Percentiles rank a stretch among this genome's conserved stretches.
Evolutionary conservation across 495 filamentous ascomycete species (phyloP).

Genomic region (Umbilicaria muhlenbergii): DNA sequence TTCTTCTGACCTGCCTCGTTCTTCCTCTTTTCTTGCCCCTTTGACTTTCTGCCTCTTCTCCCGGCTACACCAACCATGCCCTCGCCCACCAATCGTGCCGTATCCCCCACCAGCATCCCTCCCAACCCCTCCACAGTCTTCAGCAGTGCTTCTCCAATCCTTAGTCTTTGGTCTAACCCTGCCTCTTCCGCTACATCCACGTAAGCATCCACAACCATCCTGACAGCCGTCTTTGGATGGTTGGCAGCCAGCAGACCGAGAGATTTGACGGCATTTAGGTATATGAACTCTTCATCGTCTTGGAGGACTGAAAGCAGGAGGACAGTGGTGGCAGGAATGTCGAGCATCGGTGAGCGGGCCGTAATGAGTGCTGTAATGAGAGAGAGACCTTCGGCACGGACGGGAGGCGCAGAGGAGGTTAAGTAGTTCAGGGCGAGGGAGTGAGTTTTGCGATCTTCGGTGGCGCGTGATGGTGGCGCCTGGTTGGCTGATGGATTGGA

Average conservation of each 20-base stretch:
- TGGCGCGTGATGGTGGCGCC: neutral
- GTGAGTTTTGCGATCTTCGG: slow-evolving; percentile 55
- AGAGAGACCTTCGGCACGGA: slow-evolving; percentile 63
- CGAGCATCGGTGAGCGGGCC: slow-evolving; percentile 45
- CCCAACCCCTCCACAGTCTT: slow-evolving; percentile 53
- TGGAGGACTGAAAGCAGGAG: slow-evolving; percentile 51
- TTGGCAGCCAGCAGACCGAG: slow-evolving; percentile 46
- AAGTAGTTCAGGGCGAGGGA: slow-evolving; percentile 57
- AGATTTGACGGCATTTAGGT: slow-evolving; percentile 52
- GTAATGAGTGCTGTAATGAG: slow-evolving; percentile 50
- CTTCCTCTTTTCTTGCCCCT: slow-evolving; percentile 37
- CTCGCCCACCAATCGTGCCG: slow-evolving; percentile 38
- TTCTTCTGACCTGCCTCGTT: slow-evolving; percentile 27
- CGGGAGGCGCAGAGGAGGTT: slow-evolving; percentile 58
- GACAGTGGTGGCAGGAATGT: slow-evolving; percentile 51
- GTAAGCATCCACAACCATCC: slow-evolving; percentile 54
- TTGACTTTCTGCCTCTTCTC: slow-evolving; percentile 38
- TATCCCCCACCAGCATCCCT: slow-evolving; percentile 41
- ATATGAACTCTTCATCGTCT: slow-evolving; percentile 61
- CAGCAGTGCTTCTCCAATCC: slow-evolving; percentile 57
- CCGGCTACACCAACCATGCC: slow-evolving; percentile 52
- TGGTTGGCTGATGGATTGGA: neutral
- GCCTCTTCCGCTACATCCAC: slow-evolving; percentile 43
- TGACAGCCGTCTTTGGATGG: slow-evolving; percentile 50
- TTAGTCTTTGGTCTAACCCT: slow-evolving; percentile 48